Conservation (phyloP, 2,329 filamentous ascomycete species). For the Metarhizium brunneum region DNA sequence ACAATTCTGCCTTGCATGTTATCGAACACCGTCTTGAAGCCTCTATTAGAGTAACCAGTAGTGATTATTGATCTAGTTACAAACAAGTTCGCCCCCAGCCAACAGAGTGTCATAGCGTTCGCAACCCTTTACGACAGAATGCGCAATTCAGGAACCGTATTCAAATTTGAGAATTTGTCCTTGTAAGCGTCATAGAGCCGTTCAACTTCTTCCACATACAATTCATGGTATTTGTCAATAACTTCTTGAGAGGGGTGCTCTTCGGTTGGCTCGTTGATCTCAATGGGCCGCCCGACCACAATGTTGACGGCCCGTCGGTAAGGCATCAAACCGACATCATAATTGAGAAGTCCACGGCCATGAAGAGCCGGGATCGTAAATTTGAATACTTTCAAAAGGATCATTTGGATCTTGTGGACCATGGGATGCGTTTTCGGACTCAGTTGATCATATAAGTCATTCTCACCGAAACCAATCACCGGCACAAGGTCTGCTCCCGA, state of each 20-base stretch:
- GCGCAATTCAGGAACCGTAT: slow-evolving; percentile 52
- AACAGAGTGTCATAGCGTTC: not conserved
- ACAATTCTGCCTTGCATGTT: too few species aligned
- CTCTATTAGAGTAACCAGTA: not conserved
- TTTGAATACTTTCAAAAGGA: slow-evolving; percentile 76
- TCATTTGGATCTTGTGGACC: slow-evolving; percentile 73
- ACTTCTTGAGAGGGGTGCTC: slow-evolving; percentile 60
- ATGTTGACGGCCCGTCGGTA: slow-evolving; percentile 83
- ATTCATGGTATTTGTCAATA: slow-evolving; percentile 68
- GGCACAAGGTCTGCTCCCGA: slow-evolving; percentile 92
- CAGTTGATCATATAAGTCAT: slow-evolving; percentile 89
- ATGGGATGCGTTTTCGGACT: slow-evolving; percentile 66
- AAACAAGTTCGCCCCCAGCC: not conserved
- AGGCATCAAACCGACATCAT: slow-evolving; percentile 93
- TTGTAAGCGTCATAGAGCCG: slow-evolving; percentile 71
- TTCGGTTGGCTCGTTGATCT: slow-evolving; percentile 49
- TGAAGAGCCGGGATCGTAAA: slow-evolving; percentile 90
- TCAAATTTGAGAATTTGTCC: slow-evolving; percentile 58
- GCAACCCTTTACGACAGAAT: slow-evolving; percentile 44
- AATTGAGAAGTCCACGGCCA: slow-evolving; percentile 90
- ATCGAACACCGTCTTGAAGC: too few species aligned
- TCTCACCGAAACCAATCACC: slow-evolving; percentile 88
- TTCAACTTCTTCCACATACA: slow-evolving; percentile 68
- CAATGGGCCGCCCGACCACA: slow-evolving; percentile 77
- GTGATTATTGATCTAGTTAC: not conserved